These are phyloP conservation scores for Malassezia caprae DNA, from an alignment of 1,284 basidiomycete genomes.

Conservation along the genomic window DNA sequence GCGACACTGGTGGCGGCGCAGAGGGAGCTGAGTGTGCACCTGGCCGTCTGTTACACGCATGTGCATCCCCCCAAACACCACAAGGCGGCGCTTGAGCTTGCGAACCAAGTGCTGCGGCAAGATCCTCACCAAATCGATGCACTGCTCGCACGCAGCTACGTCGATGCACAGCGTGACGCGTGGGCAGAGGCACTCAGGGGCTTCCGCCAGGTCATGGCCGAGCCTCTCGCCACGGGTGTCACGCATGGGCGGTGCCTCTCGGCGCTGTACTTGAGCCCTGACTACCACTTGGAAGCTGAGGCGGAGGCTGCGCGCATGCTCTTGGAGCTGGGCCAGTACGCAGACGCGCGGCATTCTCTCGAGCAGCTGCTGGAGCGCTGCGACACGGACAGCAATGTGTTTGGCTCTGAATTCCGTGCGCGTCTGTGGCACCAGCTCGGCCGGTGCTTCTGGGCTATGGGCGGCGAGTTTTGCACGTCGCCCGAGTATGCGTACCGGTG, in stretches of 20 bases:
- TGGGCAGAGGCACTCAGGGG: slow-evolving; percentile 63
- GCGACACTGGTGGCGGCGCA: slow-evolving; percentile 64
- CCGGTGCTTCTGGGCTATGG: slow-evolving; percentile 64
- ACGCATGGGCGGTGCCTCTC: slow-evolving; percentile 47
- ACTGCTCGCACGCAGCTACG: slow-evolving; percentile 56
- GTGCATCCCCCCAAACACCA: slow-evolving; percentile 85
- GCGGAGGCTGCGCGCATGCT: slow-evolving; percentile 82
- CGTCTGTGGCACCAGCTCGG: slow-evolving; percentile 77
- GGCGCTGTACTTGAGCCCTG: slow-evolving; percentile 48
- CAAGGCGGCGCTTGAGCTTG: slow-evolving; percentile 61
- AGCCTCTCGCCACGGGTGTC: neutral
- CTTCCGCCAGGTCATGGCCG: slow-evolving; percentile 53
- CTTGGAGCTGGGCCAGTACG: slow-evolving; percentile 56
- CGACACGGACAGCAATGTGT: slow-evolving; percentile 50
- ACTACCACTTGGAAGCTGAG: slow-evolving; percentile 58
- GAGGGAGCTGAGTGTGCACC: slow-evolving; percentile 58
- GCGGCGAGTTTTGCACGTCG: slow-evolving; percentile 51
- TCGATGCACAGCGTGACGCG: slow-evolving; percentile 62
- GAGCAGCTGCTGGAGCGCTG: slow-evolving; percentile 57
- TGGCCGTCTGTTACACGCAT: slow-evolving; percentile 69
- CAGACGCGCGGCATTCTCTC: slow-evolving; percentile 56
- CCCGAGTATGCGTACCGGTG: slow-evolving; percentile 50
- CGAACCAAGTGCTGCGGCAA: slow-evolving; percentile 60
- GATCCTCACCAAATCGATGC: slow-evolving; percentile 19
- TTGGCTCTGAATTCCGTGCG: slow-evolving; percentile 55